These are phyloP conservation scores for Ploettnerulaceae sp. DNA, from an alignment of 2,329 filamentous ascomycete genomes.

Conservation along the genomic window DNA sequence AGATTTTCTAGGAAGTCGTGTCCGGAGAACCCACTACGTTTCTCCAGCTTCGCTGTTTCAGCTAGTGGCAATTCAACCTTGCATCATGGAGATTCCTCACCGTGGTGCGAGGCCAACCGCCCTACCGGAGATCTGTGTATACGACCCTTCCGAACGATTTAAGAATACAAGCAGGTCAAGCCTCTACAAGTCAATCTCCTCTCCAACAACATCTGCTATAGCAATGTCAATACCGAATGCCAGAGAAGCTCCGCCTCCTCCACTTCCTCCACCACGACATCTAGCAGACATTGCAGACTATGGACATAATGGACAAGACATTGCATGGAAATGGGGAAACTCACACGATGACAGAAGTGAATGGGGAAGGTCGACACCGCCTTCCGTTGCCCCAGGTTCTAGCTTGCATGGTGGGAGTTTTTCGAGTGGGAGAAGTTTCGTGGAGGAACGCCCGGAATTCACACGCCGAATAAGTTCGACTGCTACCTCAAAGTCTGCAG, in stretches of 20 bases:
- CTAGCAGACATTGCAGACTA: slow-evolving; percentile 46
- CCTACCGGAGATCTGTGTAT: slow-evolving; percentile 41
- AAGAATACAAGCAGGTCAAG: slow-evolving; percentile 26
- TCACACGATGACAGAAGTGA: slow-evolving; percentile 41
- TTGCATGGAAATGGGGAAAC: slow-evolving; percentile 56
- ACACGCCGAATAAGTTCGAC: slow-evolving; percentile 37
- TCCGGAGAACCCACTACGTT: slow-evolving; percentile 11
- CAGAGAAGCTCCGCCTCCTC: slow-evolving; percentile 50
- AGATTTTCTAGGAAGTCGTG: slow-evolving; percentile 16
- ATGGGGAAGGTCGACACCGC: slow-evolving; percentile 39
- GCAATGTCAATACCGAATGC: slow-evolving; percentile 61
- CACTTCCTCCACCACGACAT: slow-evolving; percentile 57
- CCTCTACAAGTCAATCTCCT: slow-evolving; percentile 31
- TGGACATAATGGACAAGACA: slow-evolving; percentile 57
- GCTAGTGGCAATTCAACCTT: slow-evolving; percentile 26
- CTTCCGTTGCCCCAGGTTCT: slow-evolving; percentile 45
- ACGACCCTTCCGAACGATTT: slow-evolving; percentile 33
- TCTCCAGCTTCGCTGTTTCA: slow-evolving; percentile 21
- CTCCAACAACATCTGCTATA: slow-evolving; percentile 40
- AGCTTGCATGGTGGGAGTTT: slow-evolving; percentile 43
- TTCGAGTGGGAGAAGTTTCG: slow-evolving; percentile 29
- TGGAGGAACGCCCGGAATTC: slow-evolving; percentile 29
- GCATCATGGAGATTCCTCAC: slow-evolving; percentile 41
- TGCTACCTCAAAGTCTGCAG: slow-evolving; percentile 41
- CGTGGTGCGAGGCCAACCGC: slow-evolving; percentile 20